Conservation (phyloP, 1,284 basidiomycete species). For the Ceratobasidium sp. region DNA sequence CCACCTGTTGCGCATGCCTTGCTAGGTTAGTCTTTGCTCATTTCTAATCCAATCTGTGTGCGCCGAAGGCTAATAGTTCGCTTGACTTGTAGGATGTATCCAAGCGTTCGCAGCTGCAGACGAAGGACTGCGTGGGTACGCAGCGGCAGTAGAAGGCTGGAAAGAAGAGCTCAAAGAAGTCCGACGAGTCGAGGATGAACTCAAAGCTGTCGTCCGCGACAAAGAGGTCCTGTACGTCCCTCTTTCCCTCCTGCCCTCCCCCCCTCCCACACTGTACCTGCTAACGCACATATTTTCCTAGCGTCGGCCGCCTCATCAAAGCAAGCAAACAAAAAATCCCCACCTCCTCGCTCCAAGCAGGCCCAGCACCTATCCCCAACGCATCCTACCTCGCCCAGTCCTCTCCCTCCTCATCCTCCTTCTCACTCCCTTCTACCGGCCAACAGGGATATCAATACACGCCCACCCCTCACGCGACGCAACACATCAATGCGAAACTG, state of each 20-base stretch:
- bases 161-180: constrained; percentile 70
- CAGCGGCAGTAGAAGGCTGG: constrained; percentile 72
- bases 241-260: constrained; percentile 1
- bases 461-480: constrained; percentile 44
- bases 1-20: constrained; percentile 70
- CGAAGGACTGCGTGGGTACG: constrained; percentile 74
- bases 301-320: constrained; percentile 81
- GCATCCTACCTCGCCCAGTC: constrained; percentile 60
- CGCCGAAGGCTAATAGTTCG: neutral
- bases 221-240: constrained; percentile 79
- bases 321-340: constrained; percentile 66
- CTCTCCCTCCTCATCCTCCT: constrained; percentile 57
- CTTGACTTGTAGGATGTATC: constrained; percentile 29
- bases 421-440: constrained; percentile 55
- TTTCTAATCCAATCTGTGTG: neutral
- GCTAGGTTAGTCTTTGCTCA: constrained; percentile 64
- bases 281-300: constrained; percentile 53
- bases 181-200: constrained; percentile 71
- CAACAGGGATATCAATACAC: constrained; percentile 23
- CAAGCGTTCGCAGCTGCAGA: constrained; percentile 72
- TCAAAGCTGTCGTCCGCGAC: constrained; percentile 75
- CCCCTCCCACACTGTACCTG: neutral
- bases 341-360: constrained; percentile 44
- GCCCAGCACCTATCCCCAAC: constrained; percentile 56
- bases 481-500: constrained; percentile 65